A percentile compares a stretch with the other conserved stretches of the same genome.
These are phyloP conservation scores for Fusarium fujikuroi DNA, from an alignment of 2,329 filamentous ascomycete genomes.

Conservation along the genomic window DNA sequence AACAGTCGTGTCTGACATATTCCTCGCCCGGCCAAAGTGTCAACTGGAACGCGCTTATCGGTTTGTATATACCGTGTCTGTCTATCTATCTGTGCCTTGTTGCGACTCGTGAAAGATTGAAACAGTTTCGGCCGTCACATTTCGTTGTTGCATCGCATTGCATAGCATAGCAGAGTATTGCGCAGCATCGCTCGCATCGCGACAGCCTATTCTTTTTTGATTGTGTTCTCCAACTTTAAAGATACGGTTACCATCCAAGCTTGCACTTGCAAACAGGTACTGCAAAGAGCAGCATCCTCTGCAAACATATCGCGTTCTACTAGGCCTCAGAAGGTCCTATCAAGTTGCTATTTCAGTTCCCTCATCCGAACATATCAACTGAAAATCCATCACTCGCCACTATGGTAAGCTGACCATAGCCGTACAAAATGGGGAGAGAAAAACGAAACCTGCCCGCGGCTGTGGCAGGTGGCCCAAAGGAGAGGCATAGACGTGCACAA, in stretches of 20 bases:
- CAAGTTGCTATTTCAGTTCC: conserved; percentile 34
- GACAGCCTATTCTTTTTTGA: conserved; percentile 12
- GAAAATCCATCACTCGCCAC: conserved; percentile 29
- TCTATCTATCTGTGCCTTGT: conserved; percentile 38
- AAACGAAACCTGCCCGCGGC: conserved; percentile 49
- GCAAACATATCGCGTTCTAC: conserved; percentile 26
- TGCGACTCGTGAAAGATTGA: conserved; percentile 38
- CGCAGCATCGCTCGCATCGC: not conserved
- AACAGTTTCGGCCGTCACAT: conserved; percentile 36
- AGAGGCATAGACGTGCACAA: conserved; percentile 49
- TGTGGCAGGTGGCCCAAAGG: conserved; percentile 49
- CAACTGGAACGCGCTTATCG: conserved; percentile 30
- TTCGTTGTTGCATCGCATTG: conserved; percentile 27
- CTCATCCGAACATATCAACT: conserved; percentile 27
- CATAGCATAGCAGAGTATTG: conserved; percentile 21
- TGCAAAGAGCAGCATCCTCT: conserved; percentile 15
- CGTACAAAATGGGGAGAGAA: conserved; percentile 50
- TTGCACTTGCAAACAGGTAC: conserved; percentile 20
- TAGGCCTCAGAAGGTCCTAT: conserved; percentile 26
- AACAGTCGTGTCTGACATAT: conserved; percentile 29
- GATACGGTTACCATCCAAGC: not conserved
- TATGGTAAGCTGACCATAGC: conserved; percentile 45
- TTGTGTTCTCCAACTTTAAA: conserved; percentile 12
- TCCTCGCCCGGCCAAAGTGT: conserved; percentile 36
- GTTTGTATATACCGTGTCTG: conserved; percentile 40